Base-by-base conservation (phyloP, 2,329 filamentous ascomycete species). In the Colletotrichum tamarilloi region DNA sequence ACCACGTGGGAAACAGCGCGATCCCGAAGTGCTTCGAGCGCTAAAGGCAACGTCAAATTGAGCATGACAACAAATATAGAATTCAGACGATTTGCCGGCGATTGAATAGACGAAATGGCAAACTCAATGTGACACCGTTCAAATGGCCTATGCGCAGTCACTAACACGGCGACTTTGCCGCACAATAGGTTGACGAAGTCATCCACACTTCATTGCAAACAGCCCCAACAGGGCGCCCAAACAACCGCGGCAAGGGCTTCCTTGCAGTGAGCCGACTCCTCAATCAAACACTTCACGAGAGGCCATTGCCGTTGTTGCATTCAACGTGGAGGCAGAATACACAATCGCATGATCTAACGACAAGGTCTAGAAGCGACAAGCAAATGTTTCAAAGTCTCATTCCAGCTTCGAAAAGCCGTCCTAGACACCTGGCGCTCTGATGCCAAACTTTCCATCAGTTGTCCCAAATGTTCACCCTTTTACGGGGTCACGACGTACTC, bases 311-410 rank as follows among this genome's bases (percentile, higher is more conserved):
- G 49, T 22, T 8, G 56, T 73, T 46, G 56, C 49, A 62, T 46
- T 52, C 38, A 55, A 46, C 65, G 28, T 59, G 58, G 58, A 46
- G 52, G 60, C 28, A 26, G 35, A 32, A 12, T 11, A 56, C 42
- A 58, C n/a, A 64, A 38, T 64, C n/a, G 30, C 28, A 35, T 46
- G 59, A 60, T 56, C 42, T 64, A 60, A 64, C 69, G 11, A 63
- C 9, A 26, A 24, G 35, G 49, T 26, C 42, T 35, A 35, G 59
- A 69, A 28, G 32, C 24, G 69, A 69, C 16, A 42, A 59, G 22
- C 53, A 59, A 69, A 22, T 19, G 66, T 69, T 69, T 69, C 53
- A 63, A 9, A 42, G 38, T 60, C 46, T 26, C 24, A 60, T 35
- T 22, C n/a, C 28, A 71, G 26, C 16, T 19, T 59, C 16, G 42